Percentiles rank a stretch among this genome's conserved stretches.
phyloP scores from a whole-genome alignment of 1,284 basidiomycete genomes.

The Bondarzewia mesenterica region DNA sequence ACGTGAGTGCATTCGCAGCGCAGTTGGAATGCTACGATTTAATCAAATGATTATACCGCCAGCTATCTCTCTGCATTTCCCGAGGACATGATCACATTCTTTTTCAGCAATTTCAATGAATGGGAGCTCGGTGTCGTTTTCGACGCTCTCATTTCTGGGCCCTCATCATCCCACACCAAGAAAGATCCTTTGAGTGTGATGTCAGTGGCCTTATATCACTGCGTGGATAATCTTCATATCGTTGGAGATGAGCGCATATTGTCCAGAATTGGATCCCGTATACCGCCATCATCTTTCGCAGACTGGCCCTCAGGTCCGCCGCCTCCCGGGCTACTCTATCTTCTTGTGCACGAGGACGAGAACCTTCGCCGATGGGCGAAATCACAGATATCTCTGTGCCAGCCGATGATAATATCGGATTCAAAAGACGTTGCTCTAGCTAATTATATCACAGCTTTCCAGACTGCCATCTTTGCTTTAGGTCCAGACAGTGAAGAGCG shows the following conservation, averaged over 20 bases:
- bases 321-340: conserved; percentile 51
- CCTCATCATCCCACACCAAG: conserved; percentile 16
- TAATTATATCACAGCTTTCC: conserved; percentile 37
- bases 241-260: conserved; percentile 45
- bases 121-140: conserved; percentile 57
- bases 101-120: conserved; percentile 56
- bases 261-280: conserved; percentile 31
- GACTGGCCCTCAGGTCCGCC: conserved; percentile 52
- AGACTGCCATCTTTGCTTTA: conserved; percentile 5
- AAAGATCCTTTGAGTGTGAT: conserved; percentile 36
- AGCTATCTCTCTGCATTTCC: conserved; percentile 65
- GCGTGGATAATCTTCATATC: conserved; percentile 57
- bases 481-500: conserved; percentile 14
- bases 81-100: conserved; percentile 39
- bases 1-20: conserved; percentile 47
- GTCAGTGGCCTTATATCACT: conserved; percentile 51
- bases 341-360: conserved; percentile 43
- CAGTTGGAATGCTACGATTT: background rate
- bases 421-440: conserved; percentile 34
- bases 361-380: conserved; percentile 48
- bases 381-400: background rate
- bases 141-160: conserved; percentile 29
- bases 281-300: conserved; percentile 28
- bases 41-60: background rate
- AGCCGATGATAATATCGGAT: background rate